A percentile compares a stretch with the other conserved stretches of the same genome.
Conservation (phyloP, 208 protist genomes). For the Borovskyia barvae region DNA sequence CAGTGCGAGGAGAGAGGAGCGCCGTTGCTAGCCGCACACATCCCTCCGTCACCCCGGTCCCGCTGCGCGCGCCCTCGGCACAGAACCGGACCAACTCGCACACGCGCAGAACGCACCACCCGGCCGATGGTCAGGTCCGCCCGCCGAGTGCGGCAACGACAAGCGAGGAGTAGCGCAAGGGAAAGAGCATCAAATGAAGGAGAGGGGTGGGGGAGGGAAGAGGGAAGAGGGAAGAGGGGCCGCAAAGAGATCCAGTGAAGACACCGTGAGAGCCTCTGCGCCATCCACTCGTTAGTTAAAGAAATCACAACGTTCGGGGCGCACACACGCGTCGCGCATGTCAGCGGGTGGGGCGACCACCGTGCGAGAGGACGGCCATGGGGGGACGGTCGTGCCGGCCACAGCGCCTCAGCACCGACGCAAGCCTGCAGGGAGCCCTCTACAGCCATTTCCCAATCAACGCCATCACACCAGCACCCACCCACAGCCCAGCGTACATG, state of each 20-base stretch:
- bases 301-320: background rate
- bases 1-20: too few species aligned
- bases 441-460: constrained; percentile 45
- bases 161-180: too few species aligned
- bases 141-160: too few species aligned
- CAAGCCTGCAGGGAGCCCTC: background rate
- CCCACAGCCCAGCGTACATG: constrained; percentile 35
- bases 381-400: background rate
- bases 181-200: background rate
- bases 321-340: background rate
- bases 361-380: background rate
- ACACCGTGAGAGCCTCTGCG: too few species aligned
- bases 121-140: too few species aligned
- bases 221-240: background rate
- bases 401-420: background rate
- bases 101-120: too few species aligned
- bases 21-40: too few species aligned
- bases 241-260: background rate
- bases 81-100: too few species aligned
- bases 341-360: background rate
- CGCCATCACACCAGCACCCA: constrained; percentile 45
- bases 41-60: too few species aligned
- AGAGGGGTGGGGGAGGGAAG: background rate
- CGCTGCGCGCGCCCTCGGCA: too few species aligned
- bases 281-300: too few species aligned